These are phyloP conservation scores for Pseudogymnoascus sp. DNA, from an alignment of 2,329 filamentous ascomycete genomes.

Conservation along the genomic window DNA sequence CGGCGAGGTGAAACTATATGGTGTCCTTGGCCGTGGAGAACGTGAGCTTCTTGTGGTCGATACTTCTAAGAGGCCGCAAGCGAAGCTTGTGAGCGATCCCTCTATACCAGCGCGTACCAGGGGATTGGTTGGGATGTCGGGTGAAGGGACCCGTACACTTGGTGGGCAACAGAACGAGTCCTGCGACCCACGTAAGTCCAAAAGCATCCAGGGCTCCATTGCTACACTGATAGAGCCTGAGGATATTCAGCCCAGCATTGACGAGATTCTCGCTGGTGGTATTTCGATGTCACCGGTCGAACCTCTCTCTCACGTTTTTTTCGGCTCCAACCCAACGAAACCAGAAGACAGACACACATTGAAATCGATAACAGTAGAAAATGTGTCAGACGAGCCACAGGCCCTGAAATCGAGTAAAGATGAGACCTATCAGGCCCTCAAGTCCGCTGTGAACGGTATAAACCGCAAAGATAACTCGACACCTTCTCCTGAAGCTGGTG, in stretches of 20 bases:
- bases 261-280: not conserved
- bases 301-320: slow-evolving; percentile 10
- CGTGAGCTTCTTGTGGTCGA: slow-evolving; percentile 62
- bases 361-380: not conserved
- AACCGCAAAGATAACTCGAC: not conserved
- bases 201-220: not conserved
- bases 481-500: not conserved
- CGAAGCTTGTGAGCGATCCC: slow-evolving; percentile 20
- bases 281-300: slow-evolving; percentile 12
- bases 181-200: not conserved
- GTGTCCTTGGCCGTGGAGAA: slow-evolving; percentile 60
- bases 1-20: slow-evolving; percentile 60
- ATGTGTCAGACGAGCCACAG: not conserved
- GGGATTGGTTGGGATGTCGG: too few species aligned
- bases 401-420: not conserved
- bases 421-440: not conserved
- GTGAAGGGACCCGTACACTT: not conserved
- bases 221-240: not conserved
- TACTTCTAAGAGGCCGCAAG: slow-evolving; percentile 28
- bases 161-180: not conserved
- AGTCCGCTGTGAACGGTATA: not conserved
- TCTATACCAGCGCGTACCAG: not conserved
- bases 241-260: not conserved
- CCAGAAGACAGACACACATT: not conserved
- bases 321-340: not conserved